Evolutionary conservation across 805 yeast genomes (phyloP), one percentile per base, ranked within the genome.

Genomic region (Maudiozyma barnettii): DNA sequence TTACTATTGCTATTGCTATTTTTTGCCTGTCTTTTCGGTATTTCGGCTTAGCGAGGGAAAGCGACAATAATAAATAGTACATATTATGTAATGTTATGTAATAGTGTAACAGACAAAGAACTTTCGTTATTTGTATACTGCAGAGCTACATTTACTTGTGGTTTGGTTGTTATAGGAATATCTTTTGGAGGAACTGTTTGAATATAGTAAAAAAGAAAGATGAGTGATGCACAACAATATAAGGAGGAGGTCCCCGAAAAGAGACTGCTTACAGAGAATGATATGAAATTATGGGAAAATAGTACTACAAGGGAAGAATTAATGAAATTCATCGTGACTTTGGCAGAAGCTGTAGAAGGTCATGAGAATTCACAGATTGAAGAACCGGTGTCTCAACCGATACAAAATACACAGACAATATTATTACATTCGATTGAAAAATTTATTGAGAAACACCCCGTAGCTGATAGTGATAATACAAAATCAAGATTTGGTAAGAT

Each of bases 401-500:
- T 74, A 1, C 49, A 57, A 1, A 51, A 64, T 0, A 49, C 82
- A 5, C 48, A 75, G 21, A 50, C 45, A 0, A 20, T 37, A 12
- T 44, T 79, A 0, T 61, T 91, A 14, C 73, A 72, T 10, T 57
- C 66, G 1, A 74, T 89, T 1, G 63, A 65, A 2, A 48, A 33
- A 0, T 60, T 78, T 0, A 72, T 84, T 1, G 72, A 71, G 0
- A 52, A 58, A 1, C 77, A 82, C 60, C 96, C 97, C 0, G 89
- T 95, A 0, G 63, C 70, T 0, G 68, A 76, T 39, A 86, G 84
- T 45, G 77, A 78, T 26, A 23, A 21, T 2, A 72, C 74, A 2
- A 63, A 71, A 0, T 82, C 95, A 8, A 71, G 99, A 48, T 93
- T 93, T 63, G 99, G 99, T 6, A 93, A 93, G 61, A 71, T 79